Conservation (phyloP, 116 monocot species). For the Iris pallida region DNA sequence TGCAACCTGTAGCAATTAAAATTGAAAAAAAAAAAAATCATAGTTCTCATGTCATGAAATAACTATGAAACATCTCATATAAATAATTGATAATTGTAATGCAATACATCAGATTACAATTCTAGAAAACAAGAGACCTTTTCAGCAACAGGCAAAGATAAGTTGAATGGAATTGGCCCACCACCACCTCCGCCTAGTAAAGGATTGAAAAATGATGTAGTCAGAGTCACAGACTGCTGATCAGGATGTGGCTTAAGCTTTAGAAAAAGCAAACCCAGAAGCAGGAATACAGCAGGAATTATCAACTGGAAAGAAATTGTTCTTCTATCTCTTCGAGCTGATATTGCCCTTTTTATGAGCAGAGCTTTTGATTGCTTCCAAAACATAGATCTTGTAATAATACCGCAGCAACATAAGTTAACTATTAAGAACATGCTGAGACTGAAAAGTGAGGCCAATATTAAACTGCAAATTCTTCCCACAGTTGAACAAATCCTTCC, state of each 20-base stretch:
- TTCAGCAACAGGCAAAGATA: slow-evolving; percentile 42
- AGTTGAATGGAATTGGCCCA: slow-evolving; percentile 88
- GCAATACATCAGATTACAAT: neutral
- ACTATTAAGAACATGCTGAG: slow-evolving; percentile 28
- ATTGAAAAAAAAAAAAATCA: neutral
- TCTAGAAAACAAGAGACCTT: slow-evolving; percentile 36
- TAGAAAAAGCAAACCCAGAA: slow-evolving; percentile 71
- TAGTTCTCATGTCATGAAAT: neutral
- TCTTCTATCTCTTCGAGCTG: slow-evolving; percentile 68
- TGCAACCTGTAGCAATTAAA: slow-evolving; percentile 48
- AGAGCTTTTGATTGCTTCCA: slow-evolving; percentile 79
- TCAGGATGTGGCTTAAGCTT: slow-evolving; percentile 92
- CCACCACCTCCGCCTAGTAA: slow-evolving; percentile 77
- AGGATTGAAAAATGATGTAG: slow-evolving; percentile 89
- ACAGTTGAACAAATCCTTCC: slow-evolving; percentile 29
- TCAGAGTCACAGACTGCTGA: slow-evolving; percentile 57
- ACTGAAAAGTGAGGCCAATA: slow-evolving; percentile 30
- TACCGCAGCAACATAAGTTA: slow-evolving; percentile 50
- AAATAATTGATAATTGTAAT: neutral
- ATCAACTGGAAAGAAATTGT: slow-evolving; percentile 81
- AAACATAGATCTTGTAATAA: slow-evolving; percentile 49
- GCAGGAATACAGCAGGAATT: slow-evolving; percentile 68
- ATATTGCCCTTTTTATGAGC: slow-evolving; percentile 65
- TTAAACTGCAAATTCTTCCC: slow-evolving; percentile 31
- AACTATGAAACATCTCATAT: neutral